Evolutionary conservation across 1,284 basidiomycete species (phyloP).

Genomic region (Cryptococcus sp.): DNA sequence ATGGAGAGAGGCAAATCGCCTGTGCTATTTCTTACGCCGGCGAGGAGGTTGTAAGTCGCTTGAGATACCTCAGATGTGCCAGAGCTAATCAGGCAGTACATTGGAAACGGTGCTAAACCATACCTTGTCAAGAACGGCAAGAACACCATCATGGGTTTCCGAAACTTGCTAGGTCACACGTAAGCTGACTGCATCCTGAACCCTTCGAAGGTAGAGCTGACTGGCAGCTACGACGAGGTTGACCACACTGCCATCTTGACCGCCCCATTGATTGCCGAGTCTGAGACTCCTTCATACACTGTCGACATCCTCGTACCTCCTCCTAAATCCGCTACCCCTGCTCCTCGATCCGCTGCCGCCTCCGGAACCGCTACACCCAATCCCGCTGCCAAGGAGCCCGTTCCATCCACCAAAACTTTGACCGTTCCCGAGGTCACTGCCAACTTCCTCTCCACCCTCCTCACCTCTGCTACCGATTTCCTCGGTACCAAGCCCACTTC

Average conservation of each 20-base stretch:
- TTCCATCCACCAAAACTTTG: conserved; percentile 66
- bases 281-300: conserved; percentile 75
- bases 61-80: background rate
- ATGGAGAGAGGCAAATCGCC: conserved; percentile 96
- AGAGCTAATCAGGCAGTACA: conserved; percentile 60
- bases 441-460: conserved; percentile 78
- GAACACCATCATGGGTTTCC: conserved; percentile 92
- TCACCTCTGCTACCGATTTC: conserved; percentile 87
- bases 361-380: conserved; percentile 69
- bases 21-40: conserved; percentile 89
- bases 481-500: conserved; percentile 72
- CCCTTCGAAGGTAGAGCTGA: background rate
- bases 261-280: conserved; percentile 59
- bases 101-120: conserved; percentile 90
- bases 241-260: conserved; percentile 49
- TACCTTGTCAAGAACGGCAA: conserved; percentile 93
- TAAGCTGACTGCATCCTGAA: conserved; percentile 4
- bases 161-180: conserved; percentile 90
- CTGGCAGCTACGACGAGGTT: conserved; percentile 44
- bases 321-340: conserved; percentile 56
- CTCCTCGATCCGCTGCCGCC: conserved; percentile 48
- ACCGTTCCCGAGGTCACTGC: conserved; percentile 80
- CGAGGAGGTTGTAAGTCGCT: conserved; percentile 69
- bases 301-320: conserved; percentile 74
- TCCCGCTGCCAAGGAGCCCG: conserved; percentile 67